Evolutionary conservation across 176 grass and related monocot genomes (phyloP).

Genomic region (Typha latifolia): DNA sequence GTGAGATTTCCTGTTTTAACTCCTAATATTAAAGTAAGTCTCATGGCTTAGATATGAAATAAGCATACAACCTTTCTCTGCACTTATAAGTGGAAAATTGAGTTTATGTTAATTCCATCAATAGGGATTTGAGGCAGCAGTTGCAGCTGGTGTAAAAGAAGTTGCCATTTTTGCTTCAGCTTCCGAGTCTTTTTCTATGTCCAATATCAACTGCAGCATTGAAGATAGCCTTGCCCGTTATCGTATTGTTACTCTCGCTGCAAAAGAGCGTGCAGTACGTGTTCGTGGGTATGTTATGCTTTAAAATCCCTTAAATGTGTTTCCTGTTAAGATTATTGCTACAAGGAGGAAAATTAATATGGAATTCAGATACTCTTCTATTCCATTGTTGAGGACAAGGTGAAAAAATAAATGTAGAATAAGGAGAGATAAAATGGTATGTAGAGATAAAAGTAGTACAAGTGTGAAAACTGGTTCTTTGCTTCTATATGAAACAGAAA

Average conservation of each 20-base stretch:
- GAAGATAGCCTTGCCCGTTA: slow-evolving; percentile 74
- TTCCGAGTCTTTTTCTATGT: slow-evolving; percentile 82
- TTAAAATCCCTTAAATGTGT: neutral
- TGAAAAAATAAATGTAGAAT: too few species aligned
- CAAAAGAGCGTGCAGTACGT: slow-evolving; percentile 42
- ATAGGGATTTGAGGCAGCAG: slow-evolving; percentile 79
- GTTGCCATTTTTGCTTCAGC: slow-evolving; percentile 79
- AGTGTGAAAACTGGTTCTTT: too few species aligned
- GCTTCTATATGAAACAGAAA: too few species aligned
- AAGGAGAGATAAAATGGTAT: too few species aligned
- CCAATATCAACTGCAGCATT: slow-evolving; percentile 79
- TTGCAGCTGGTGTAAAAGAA: slow-evolving; percentile 77
- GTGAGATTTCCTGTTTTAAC: slow-evolving; percentile 68
- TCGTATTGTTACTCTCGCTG: slow-evolving; percentile 44
- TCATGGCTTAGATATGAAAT: neutral
- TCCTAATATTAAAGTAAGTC: slow-evolving; percentile 84
- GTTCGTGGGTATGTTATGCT: slow-evolving; percentile 56
- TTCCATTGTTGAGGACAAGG: too few species aligned
- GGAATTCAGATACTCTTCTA: too few species aligned
- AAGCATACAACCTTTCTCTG: slow-evolving; percentile 1
- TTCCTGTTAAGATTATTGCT: too few species aligned
- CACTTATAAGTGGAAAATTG: neutral
- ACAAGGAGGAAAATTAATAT: too few species aligned
- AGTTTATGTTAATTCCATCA: slow-evolving; percentile 2
- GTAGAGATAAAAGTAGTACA: too few species aligned